Conservation (phyloP, 768 basidiomycete genomes). For the Lactifluus hygrophoroides region DNA sequence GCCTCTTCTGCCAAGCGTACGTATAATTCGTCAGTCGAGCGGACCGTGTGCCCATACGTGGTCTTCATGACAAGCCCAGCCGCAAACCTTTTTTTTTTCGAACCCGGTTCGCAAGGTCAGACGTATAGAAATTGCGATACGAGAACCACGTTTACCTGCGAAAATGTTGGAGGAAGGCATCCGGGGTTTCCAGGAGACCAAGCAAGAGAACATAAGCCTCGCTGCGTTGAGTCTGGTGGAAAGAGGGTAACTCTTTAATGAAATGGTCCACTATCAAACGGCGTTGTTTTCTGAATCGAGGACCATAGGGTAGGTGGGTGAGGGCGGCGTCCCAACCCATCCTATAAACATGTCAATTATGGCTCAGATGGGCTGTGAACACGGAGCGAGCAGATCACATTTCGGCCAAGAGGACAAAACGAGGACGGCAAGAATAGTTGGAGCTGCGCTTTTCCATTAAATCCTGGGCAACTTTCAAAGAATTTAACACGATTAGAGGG, state of each 20-base stretch:
- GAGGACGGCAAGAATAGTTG: conserved; percentile 30
- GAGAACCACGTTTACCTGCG: conserved; percentile 19
- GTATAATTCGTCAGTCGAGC: conserved; percentile 26
- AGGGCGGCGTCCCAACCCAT: conserved; percentile 20
- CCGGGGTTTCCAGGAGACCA: conserved; percentile 24
- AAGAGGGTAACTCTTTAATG: conserved; percentile 16
- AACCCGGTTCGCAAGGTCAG: not conserved
- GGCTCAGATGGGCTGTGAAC: not conserved
- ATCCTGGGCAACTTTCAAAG: conserved; percentile 27
- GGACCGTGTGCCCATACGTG: conserved; percentile 28
- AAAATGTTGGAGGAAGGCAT: conserved; percentile 24
- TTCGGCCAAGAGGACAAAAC: conserved; percentile 24
- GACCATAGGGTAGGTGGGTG: conserved; percentile 23
- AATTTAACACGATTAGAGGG: conserved; percentile 28
- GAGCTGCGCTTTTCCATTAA: conserved; percentile 28
- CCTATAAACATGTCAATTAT: conserved; percentile 6
- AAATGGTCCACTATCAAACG: conserved; percentile 26
- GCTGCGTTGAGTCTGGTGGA: conserved; percentile 22
- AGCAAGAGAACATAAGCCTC: conserved; percentile 25
- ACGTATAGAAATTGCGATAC: not conserved
- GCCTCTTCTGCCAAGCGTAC: conserved; percentile 26
- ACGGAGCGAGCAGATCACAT: conserved; percentile 18
- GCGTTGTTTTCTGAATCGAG: conserved; percentile 25
- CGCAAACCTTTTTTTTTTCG: conserved; percentile 22
- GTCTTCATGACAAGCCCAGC: conserved; percentile 27